Evolutionary conservation across 768 basidiomycete genomes (phyloP), one percentile per base, ranked within the genome.

Genomic region (Dioszegia aurantiaca): DNA sequence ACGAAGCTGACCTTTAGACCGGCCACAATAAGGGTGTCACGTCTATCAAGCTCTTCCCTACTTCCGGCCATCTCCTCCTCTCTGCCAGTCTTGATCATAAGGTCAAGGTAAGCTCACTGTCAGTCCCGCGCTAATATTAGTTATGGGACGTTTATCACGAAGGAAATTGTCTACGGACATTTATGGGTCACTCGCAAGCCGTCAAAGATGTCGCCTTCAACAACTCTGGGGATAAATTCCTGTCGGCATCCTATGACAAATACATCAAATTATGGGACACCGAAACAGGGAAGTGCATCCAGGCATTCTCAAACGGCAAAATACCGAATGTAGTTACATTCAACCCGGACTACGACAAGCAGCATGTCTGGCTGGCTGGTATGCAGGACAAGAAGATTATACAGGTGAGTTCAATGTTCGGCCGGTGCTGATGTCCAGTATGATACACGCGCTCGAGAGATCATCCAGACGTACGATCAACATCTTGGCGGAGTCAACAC

Each of bases 301-400:
- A 97, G 76, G 87, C 93, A 6, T 99, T 98, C 79, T 87, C 88
- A 64, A 98, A 97, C 69, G 95, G 94, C 62, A 97, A 97, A 81
- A 92, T 92, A 19, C 92, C 95, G 11, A 92, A 97, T 74, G 91
- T 94, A 49, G 82, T 98, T 54, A 85, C 86, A 55, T 99, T 97
- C 81, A 89, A 98, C 75, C 95, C 95, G 5, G 94, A 95, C 73
- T 83, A 88, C 56, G 92, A 97, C 69, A 97, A 97, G 76, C 92
- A 97, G 73, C 80, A 95, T 73, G 87, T 93, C 51, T 98, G 97
- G 81, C 80, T 98, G 44, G 94, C 94, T 47, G 95, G 95, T 60
- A 99, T 98, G 95, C 89, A 87, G 39, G 93, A 98, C 79, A 98
- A 98, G 80, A 98, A 97, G 79, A 95, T 99, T 64, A 89, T 98